Base-by-base conservation (phyloP, 176 grass and related monocot species). In the Lolium multiflorum region DNA sequence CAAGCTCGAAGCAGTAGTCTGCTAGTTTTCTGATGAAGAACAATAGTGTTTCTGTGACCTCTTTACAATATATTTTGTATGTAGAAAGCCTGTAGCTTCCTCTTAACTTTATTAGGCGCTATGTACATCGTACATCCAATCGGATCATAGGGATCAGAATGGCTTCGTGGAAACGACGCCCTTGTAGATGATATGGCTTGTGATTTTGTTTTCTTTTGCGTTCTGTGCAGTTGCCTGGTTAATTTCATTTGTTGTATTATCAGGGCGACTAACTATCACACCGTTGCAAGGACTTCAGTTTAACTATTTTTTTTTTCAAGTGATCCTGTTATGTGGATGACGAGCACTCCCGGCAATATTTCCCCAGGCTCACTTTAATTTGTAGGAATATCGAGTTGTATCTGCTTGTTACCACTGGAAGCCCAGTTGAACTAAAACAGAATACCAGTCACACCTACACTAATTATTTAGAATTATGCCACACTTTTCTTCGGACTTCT, bases 81-180 rank as follows among this genome's bases (percentile, higher is more conserved):
- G 63, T 66, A 66, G 63, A 85, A 91, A 37, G 12, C 52, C 54
- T 55, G 76, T 91, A 85, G 82, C 12, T 88, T 83, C 60, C 60
- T 55, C 55, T 1, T 64, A 77, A 81, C 89, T 51, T 81, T 58
- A 38, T 68, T 81, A 85, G 86, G 83, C 60, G 82, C 24, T 77
- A 69, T 85, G 86, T 81, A 84, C 70, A 84, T 80, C 35, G 86
- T 81, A 84, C 70, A 84, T 80, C 35, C 68, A 15, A 35, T 35
- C 62, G 55, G 46, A 73, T 71, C 35, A 20, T 77, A 78, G 28
- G 41, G 71, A 78, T 82, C 44, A 44, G 64, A 35, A 59, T 71
- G 43, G 49, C 43, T 86, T 86, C 16, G 0, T 2, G 8, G 31
- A 56, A 11, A 74, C 4, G 44, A 46, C 43, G 59, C 28, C 26